Base-by-base conservation (phyloP, 2,329 filamentous ascomycete genomes). In the Fonsecaea pedrosoi region DNA sequence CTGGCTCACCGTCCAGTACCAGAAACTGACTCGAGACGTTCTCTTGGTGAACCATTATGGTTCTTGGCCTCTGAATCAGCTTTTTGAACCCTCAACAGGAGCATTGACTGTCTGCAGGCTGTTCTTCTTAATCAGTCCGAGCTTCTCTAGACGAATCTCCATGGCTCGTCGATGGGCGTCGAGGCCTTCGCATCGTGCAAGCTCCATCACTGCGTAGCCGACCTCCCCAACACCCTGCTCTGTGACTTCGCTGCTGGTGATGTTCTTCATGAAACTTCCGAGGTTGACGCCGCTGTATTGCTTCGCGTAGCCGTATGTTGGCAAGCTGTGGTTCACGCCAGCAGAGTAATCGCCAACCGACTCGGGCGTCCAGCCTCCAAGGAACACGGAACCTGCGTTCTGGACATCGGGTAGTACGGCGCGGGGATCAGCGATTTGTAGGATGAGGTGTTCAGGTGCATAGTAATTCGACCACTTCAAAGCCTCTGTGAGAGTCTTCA, bases 241-340 rank as follows among this genome's bases (percentile, higher is more conserved):
- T 0, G 92, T 96, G 69, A 99, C 85, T 78, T 96, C 92, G 0
- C 93, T 92, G 81, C 92, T 95, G 42, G 95, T 99, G 75, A 99
- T 97, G 83, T 98, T 93, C 83, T 99, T 99, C 78, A 97, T 87
- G 81, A 97, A 99, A 2, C 94, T 98, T 37, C 88, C 92, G 5
- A 99, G 86, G 79, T 97, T 99, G 76, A 99, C 95, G 60, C 95
- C 95, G 5, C 93, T 97, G 82, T 99, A 99, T 79, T 99, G 95
- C 82, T 96, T 97, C 57, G 95, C 95, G 75, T 96, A 99, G 48
- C 95, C 95, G 76, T 98, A 99, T 0, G 95, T 99, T 60, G 95
- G 95, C 71, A 99, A 83, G 66, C 92, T 96, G 83, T 99, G 95
- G 79, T 99, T 99, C 50, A 99, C 95, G 75, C 95, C 95, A 61